Conservation (phyloP, 768 basidiomycete genomes). For the Boletus reticulatus region DNA sequence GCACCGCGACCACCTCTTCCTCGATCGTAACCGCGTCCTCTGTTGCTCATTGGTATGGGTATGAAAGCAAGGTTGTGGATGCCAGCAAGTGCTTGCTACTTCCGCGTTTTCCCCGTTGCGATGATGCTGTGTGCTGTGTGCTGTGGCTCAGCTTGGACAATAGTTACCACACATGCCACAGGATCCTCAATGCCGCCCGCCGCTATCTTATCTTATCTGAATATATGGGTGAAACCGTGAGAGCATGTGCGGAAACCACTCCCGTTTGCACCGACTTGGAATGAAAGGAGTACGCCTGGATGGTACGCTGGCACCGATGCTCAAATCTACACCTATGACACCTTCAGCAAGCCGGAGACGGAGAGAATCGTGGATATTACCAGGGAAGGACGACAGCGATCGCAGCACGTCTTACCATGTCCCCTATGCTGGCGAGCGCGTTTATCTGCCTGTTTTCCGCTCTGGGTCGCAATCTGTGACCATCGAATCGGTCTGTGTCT, state of each 20-base stretch:
- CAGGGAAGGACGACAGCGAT: too few species aligned
- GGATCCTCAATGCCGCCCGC: neutral
- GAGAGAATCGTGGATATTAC: neutral
- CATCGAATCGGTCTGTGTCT: neutral
- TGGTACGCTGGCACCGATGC: neutral
- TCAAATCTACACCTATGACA: neutral
- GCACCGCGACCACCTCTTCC: slow-evolving; percentile 38
- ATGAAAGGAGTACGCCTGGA: neutral
- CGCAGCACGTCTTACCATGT: neutral
- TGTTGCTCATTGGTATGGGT: slow-evolving; percentile 31
- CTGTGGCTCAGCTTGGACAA: slow-evolving; percentile 3
- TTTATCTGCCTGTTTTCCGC: neutral
- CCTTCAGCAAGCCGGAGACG: neutral
- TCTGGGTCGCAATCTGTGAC: neutral
- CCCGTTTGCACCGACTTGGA: neutral
- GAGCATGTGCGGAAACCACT: too few species aligned
- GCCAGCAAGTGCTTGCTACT: neutral
- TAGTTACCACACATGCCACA: slow-evolving; percentile 4
- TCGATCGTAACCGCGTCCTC: slow-evolving; percentile 41
- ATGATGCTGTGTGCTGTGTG: slow-evolving; percentile 18
- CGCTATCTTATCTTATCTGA: slow-evolving; percentile 27
- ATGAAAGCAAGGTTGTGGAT: neutral
- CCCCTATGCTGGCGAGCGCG: neutral
- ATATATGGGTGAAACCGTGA: too few species aligned
- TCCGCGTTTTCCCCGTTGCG: slow-evolving; percentile 9